Percentiles rank a stretch among this genome's conserved stretches.
phyloP scores from a whole-genome alignment of 2,329 filamentous ascomycete species.

The Cercospora zeae-maydis region DNA sequence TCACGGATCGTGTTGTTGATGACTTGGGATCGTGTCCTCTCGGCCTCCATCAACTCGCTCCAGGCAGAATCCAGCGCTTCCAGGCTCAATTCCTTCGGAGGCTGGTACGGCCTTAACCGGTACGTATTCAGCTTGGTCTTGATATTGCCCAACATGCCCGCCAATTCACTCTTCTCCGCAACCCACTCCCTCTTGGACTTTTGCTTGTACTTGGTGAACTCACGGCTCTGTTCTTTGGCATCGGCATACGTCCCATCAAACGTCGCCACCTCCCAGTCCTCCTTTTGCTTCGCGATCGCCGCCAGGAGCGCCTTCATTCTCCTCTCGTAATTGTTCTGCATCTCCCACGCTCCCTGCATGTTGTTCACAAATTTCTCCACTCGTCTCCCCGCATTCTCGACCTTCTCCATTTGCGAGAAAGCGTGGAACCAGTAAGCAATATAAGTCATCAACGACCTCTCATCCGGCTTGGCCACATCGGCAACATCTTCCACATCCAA shows the following conservation, averaged over 20 bases:
- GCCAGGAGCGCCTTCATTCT: conserved; percentile 80
- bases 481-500: conserved; percentile 97
- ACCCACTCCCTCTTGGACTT: conserved; percentile 93
- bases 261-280: conserved; percentile 71
- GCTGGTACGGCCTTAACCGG: conserved; percentile 83
- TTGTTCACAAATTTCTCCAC: conserved; percentile 99
- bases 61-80: conserved; percentile 81
- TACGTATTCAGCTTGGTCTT: conserved; percentile 98
- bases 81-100: conserved; percentile 75
- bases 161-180: conserved; percentile 92
- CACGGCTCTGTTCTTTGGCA: conserved; percentile 77
- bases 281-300: conserved; percentile 68
- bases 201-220: conserved; percentile 86
- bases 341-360: conserved; percentile 99
- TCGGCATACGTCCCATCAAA: conserved; percentile 92
- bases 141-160: conserved; percentile 91
- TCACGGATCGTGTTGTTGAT: conserved; percentile 99
- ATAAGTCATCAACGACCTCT: conserved; percentile 97
- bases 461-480: conserved; percentile 92
- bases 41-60: conserved; percentile 72
- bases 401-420: conserved; percentile 97
- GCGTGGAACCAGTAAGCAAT: conserved; percentile 99
- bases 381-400: conserved; percentile 91
- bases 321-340: conserved; percentile 94
- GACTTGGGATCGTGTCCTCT: conserved; percentile 83